These are phyloP conservation scores for Betula pendula DNA, from an alignment of 306 rosid species.

Conservation along the genomic window DNA sequence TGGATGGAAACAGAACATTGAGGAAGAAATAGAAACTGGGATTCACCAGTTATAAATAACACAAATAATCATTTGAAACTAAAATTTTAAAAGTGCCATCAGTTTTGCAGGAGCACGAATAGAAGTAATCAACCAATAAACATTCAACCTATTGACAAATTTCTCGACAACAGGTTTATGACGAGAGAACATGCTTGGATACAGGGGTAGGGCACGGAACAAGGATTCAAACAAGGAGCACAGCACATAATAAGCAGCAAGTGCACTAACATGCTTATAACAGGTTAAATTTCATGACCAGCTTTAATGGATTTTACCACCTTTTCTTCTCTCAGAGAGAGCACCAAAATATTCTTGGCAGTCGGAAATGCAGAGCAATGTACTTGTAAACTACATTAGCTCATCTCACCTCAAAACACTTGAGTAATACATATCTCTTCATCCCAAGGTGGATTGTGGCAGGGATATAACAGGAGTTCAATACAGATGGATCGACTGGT, in stretches of 20 bases:
- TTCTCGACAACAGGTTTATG: neutral
- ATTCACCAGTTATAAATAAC: neutral
- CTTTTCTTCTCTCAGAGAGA: neutral
- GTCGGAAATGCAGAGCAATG: neutral
- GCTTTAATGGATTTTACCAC: neutral
- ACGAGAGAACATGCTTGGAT: neutral
- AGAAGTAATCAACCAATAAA: neutral
- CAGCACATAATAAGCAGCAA: neutral
- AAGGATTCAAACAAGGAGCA: neutral
- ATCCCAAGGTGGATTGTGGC: constrained; percentile 1
- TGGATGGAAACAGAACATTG: neutral
- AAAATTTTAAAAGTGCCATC: neutral
- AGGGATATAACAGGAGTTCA: neutral
- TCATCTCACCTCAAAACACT: neutral
- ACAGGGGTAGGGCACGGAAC: neutral
- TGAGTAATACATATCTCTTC: neutral
- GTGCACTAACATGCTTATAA: neutral
- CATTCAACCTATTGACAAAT: neutral
- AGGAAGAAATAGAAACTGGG: neutral
- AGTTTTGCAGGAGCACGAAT: neutral
- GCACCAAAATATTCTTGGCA: neutral
- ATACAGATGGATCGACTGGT: neutral
- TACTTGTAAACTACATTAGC: neutral
- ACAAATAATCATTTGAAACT: neutral
- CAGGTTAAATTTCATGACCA: neutral